Conservation (phyloP, 768 basidiomycete genomes). For the Rossbeevera mucosa region DNA sequence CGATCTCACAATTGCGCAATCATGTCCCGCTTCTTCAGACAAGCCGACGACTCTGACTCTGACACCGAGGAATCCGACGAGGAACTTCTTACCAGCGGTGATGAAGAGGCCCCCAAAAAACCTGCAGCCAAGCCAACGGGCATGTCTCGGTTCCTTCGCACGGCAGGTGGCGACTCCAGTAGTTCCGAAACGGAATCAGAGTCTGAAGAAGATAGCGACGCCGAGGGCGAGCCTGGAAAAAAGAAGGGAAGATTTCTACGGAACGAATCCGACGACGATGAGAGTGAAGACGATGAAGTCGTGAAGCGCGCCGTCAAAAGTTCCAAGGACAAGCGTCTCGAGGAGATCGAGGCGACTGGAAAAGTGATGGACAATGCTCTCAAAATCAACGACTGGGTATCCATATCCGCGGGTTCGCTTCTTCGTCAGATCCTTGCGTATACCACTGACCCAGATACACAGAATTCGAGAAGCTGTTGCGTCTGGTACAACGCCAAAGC, state of each 20-base stretch:
- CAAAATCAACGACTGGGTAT: conserved; percentile 96
- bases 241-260: conserved; percentile 40
- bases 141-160: conserved; percentile 78
- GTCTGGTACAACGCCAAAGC: conserved; percentile 84
- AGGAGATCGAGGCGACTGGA: conserved; percentile 91
- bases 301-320: conserved; percentile 68
- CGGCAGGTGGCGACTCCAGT: conserved; percentile 53
- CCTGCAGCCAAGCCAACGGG: conserved; percentile 25
- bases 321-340: conserved; percentile 87
- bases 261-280: conserved; percentile 46
- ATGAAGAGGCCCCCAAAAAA: conserved; percentile 52
- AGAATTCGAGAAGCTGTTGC: conserved; percentile 96
- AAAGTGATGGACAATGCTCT: conserved; percentile 90
- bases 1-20: conserved; percentile 17
- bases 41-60: conserved; percentile 77
- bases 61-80: conserved; percentile 72
- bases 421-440: neutral
- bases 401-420: conserved; percentile 75
- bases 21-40: conserved; percentile 90
- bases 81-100: conserved; percentile 67
- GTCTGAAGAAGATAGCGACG: conserved; percentile 53
- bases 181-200: conserved; percentile 52
- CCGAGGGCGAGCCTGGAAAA: conserved; percentile 39
- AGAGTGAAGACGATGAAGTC: conserved; percentile 66
- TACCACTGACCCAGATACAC: conserved; percentile 10